Base-by-base conservation (phyloP, 768 basidiomycete genomes). In the Suillus ampliporus region DNA sequence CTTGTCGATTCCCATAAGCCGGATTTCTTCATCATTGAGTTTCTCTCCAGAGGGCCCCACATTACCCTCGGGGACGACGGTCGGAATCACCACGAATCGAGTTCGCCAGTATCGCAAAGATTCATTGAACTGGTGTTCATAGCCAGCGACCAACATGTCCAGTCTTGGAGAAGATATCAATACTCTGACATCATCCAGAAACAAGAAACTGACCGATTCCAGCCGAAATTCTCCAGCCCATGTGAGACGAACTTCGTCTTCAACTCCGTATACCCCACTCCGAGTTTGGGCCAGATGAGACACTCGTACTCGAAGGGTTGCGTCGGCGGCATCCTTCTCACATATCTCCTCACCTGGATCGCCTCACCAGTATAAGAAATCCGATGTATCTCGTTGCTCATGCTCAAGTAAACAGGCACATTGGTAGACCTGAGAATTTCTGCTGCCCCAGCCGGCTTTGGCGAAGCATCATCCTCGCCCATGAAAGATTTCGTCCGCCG, bases 381-480 rank as follows among this genome's bases (percentile, higher is more conserved):
- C 28, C 91, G 83, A 75, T 99, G 97, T 47, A 99, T 94, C 76
- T 97, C 94, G 72, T 98, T 97, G 72, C 90, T 90, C 86, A 96
- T 95, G 68, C 94, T 94, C 59, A 99, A 82, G 78, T 91, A 99
- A 8, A 97, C 89, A 1, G 95, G 89, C 57, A 90, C 86, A 43
- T 75, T 76, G 44, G 88, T 84, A 0, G 83, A 82, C 53, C 77
- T 79, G 67, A 89, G 78, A 57, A 90, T 84, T 50, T 89, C 87
- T 3, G 90, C 85, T 1, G 89, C 86, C 4, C 91, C 90, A 43
- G 72, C 70, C 3, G 88, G 87, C 68, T 83, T 85, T 2, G 86
- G 84, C 4, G 74, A 78, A 46, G 79, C 67, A 21, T 87, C 77
- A 46, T 82, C 88, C 43, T 89, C 88, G 0, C 79, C 77, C 62